These are phyloP conservation scores for Ganoderma resinaceum DNA, from an alignment of 1,284 basidiomycete genomes.

Conservation along the genomic window DNA sequence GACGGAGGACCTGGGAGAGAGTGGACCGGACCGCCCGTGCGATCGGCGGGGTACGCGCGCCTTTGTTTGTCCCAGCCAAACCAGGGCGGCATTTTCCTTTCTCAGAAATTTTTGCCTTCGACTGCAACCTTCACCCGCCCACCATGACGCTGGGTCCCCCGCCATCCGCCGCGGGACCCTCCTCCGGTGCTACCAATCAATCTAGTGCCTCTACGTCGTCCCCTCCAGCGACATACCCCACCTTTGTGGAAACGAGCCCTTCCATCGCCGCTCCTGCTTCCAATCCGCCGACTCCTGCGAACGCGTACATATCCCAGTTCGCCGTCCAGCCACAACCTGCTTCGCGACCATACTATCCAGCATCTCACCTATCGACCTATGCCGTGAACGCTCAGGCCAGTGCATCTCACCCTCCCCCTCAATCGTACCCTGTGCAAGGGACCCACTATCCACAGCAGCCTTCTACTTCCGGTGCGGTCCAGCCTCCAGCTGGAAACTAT, in stretches of 20 bases:
- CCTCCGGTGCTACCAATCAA: constrained; percentile 17
- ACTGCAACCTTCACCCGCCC: constrained; percentile 3
- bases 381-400: constrained; percentile 4
- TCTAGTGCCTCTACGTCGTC: not conserved
- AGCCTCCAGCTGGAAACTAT: constrained; percentile 20
- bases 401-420: constrained; percentile 9
- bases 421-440: constrained; percentile 13
- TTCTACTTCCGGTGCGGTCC: constrained; percentile 3
- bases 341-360: constrained; percentile 16
- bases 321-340: constrained; percentile 24
- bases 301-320: constrained; percentile 25
- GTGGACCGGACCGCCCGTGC: not conserved
- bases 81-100: constrained; percentile 32
- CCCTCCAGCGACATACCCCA: not conserved
- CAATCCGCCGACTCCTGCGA: constrained; percentile 16
- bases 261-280: constrained; percentile 7
- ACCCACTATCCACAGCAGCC: constrained; percentile 21
- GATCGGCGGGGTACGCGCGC: constrained; percentile 11
- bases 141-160: constrained; percentile 38
- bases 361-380: constrained; percentile 2
- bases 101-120: constrained; percentile 22
- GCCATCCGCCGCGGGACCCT: constrained; percentile 39
- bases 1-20: not conserved
- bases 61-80: not conserved
- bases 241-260: not conserved